Percentiles rank a stretch among this genome's conserved stretches.
These are phyloP conservation scores for Pisolithus thermaeus DNA, from an alignment of 1,284 basidiomycete genomes.

Conservation along the genomic window DNA sequence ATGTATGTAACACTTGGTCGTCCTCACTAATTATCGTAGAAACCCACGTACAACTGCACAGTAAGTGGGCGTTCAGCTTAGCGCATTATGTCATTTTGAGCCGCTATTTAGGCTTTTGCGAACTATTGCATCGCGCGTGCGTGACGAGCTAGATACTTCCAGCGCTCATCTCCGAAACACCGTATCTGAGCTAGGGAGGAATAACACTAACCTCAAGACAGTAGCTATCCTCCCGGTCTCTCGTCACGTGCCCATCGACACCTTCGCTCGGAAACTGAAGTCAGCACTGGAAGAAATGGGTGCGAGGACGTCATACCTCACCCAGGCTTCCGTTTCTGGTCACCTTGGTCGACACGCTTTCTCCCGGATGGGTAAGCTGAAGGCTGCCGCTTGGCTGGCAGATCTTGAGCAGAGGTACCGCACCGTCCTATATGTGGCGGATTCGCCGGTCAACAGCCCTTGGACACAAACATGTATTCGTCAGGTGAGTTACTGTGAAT, in stretches of 20 bases:
- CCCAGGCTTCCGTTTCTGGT: slow-evolving; percentile 85
- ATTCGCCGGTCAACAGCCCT: slow-evolving; percentile 85
- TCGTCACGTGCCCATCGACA: slow-evolving; percentile 79
- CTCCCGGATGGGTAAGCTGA: slow-evolving; percentile 90
- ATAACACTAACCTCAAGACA: slow-evolving; percentile 91
- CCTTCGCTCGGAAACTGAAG: slow-evolving; percentile 87
- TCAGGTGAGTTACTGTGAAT: slow-evolving; percentile 48
- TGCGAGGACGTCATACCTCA: slow-evolving; percentile 82
- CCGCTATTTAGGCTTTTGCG: slow-evolving; percentile 62
- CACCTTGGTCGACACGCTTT: slow-evolving; percentile 92
- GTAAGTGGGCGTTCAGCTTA: slow-evolving; percentile 36
- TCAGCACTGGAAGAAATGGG: slow-evolving; percentile 83
- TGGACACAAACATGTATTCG: slow-evolving; percentile 98
- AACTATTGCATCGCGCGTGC: slow-evolving; percentile 90
- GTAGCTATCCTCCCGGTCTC: slow-evolving; percentile 82
- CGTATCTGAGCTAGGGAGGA: slow-evolving; percentile 57
- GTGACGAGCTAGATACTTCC: slow-evolving; percentile 70
- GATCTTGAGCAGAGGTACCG: slow-evolving; percentile 92
- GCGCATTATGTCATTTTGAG: background rate
- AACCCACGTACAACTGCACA: slow-evolving; percentile 96
- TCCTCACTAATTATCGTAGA: slow-evolving; percentile 33
- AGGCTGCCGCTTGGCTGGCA: slow-evolving; percentile 89
- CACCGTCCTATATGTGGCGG: slow-evolving; percentile 90
- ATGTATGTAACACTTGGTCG: background rate
- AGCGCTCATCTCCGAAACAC: slow-evolving; percentile 40